Base-by-base conservation (phyloP, 306 rosid genomes). In the Citrullus colocynthis region DNA sequence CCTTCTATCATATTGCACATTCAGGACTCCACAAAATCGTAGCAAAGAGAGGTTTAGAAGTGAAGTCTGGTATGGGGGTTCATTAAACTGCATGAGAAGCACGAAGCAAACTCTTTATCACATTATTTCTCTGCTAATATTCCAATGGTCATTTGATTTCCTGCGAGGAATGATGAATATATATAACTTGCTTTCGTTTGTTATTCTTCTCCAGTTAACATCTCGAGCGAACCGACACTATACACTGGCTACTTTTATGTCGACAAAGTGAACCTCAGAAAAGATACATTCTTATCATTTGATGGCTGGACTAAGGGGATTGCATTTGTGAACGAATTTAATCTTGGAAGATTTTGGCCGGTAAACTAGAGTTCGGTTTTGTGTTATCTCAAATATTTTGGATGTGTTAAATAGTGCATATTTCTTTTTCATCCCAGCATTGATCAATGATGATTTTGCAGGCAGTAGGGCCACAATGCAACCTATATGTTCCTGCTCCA, bases 261-360 rank as follows among this genome's bases (percentile, higher is more conserved):
- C 51, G 88, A 86, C 54, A 79, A 89, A 77, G 86, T 74, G 48
- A 83, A 85, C 78, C 74, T 77, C 63, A 57, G 82, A 78, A 88
- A 87, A 88, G 98, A 95, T 81, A 90, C 97, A 28, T 95, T 80
- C 81, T 37, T 95, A 71, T 92, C 98, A 80, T 85, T 95, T 78
- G 81, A 55, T 7, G 92, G 86, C 7, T 92, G 96, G 98, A 88
- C 91, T 12, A 95, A 92, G 87, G 98, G 98, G 78, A 63, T 95
- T 75, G 97, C 85, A 30, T 89, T 85, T 81, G 83, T 92, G 63
- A 90, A 95, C 81, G 87, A 89, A 71, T 95, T 92, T 81, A 90
- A 90, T 75, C 55, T 95, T 2, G 98, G 97, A 84, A 92, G 97
- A 87, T 95, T 85, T 83, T 95, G 98, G 98, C 98, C 92, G 91